Conservation (phyloP, 1,139 yeast species). For the Yamadazyma atmosphaerica region DNA sequence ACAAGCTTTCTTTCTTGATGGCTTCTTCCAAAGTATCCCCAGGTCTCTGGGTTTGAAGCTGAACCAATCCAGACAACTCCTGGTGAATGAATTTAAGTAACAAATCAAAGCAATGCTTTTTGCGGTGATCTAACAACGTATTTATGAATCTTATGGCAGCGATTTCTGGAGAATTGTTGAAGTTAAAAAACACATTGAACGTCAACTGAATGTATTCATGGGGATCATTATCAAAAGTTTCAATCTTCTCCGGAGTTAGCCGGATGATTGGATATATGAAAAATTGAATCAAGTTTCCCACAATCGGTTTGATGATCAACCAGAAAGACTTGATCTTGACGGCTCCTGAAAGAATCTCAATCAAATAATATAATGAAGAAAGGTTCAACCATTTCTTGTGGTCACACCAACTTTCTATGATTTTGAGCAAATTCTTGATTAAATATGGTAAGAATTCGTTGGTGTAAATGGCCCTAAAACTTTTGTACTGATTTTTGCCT, state of each 20-base stretch:
- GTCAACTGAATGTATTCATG: slow-evolving; percentile 84
- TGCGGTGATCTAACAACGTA: slow-evolving; percentile 67
- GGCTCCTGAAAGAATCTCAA: slow-evolving; percentile 67
- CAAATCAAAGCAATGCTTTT: slow-evolving; percentile 59
- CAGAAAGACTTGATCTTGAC: slow-evolving; percentile 69
- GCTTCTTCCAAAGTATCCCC: slow-evolving; percentile 57
- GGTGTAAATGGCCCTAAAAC: slow-evolving; percentile 49
- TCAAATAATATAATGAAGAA: slow-evolving; percentile 63
- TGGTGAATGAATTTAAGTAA: slow-evolving; percentile 66
- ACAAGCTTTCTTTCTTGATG: slow-evolving; percentile 73
- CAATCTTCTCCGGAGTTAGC: slow-evolving; percentile 69
- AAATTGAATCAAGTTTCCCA: slow-evolving; percentile 63
- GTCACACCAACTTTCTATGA: slow-evolving; percentile 73
- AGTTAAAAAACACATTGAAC: slow-evolving; percentile 62
- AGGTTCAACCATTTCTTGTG: slow-evolving; percentile 68
- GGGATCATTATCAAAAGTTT: slow-evolving; percentile 84
- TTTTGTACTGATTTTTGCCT: slow-evolving; percentile 51
- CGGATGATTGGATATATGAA: slow-evolving; percentile 78
- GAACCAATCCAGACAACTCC: slow-evolving; percentile 45
- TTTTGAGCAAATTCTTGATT: slow-evolving; percentile 59
- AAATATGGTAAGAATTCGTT: slow-evolving; percentile 72
- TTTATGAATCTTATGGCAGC: slow-evolving; percentile 65
- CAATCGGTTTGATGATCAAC: slow-evolving; percentile 69
- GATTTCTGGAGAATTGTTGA: slow-evolving; percentile 57
- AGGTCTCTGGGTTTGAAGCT: slow-evolving; percentile 14